Conservation (phyloP, 495 filamentous ascomycete genomes). For the Penicillium coprophilum region DNA sequence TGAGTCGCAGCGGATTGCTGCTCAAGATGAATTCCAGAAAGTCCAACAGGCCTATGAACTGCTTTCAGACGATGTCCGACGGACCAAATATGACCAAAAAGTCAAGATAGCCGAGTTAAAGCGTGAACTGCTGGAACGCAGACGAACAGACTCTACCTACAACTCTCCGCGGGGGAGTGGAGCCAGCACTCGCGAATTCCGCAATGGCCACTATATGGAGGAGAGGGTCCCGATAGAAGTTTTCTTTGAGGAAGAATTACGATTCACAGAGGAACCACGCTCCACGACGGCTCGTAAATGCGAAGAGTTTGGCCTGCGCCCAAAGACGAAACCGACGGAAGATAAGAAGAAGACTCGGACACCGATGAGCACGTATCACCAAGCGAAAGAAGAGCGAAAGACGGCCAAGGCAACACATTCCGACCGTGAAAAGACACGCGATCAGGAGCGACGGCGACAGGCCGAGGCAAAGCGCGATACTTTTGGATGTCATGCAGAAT, state of each 20-base stretch:
- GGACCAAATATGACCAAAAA: constrained; percentile 75
- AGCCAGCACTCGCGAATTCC: constrained; percentile 41
- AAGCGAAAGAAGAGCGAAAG: constrained; percentile 36
- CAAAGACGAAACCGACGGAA: constrained; percentile 31
- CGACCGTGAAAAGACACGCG: constrained; percentile 46
- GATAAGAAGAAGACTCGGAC: constrained; percentile 42
- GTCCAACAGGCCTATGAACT: constrained; percentile 94
- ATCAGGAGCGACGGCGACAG: constrained; percentile 52
- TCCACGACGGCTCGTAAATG: constrained; percentile 43
- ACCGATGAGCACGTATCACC: constrained; percentile 26
- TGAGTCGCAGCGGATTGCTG: constrained; percentile 61
- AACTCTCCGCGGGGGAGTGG: constrained; percentile 24
- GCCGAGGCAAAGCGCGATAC: constrained; percentile 45
- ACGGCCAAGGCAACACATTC: constrained; percentile 32
- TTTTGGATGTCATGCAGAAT: constrained; percentile 32
- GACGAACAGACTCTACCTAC: constrained; percentile 26
- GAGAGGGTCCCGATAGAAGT: constrained; percentile 43
- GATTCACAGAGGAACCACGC: constrained; percentile 38
- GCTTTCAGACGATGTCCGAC: constrained; percentile 72
- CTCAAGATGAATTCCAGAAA: constrained; percentile 84
- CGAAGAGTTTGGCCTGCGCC: constrained; percentile 41
- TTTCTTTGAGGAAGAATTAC: constrained; percentile 42
- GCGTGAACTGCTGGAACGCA: constrained; percentile 50
- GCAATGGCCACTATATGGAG: constrained; percentile 48
- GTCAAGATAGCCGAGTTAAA: constrained; percentile 61